Evolutionary conservation across 768 basidiomycete species (phyloP).

Genomic region (Phaffia tasmanica): DNA sequence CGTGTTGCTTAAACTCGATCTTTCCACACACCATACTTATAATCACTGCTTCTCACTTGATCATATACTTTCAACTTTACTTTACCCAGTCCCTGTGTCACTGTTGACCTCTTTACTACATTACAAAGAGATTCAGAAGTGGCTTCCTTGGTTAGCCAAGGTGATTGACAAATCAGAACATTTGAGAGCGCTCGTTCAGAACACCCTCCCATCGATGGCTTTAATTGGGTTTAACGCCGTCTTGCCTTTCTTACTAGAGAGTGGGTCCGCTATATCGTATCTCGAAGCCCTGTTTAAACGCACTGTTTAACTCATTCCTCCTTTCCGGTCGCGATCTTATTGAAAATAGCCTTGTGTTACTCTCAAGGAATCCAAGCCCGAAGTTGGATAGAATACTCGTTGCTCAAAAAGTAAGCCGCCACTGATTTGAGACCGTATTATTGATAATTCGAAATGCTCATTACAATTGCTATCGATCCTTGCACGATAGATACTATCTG

Average conservation of each 20-base stretch:
- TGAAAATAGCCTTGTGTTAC: constrained; percentile 55
- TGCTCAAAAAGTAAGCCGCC: constrained; percentile 68
- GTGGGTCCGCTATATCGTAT: constrained; percentile 39
- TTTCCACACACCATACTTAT: background rate
- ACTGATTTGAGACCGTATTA: background rate
- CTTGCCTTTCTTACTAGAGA: constrained; percentile 79
- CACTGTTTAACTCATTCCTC: no score
- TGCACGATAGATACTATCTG: constrained; percentile 63
- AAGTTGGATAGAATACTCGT: constrained; percentile 85
- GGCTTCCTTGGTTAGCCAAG: constrained; percentile 73
- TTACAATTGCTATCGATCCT: background rate
- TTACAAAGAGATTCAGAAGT: constrained; percentile 85
- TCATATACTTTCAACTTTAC: background rate
- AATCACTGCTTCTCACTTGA: background rate
- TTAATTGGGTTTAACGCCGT: constrained; percentile 81
- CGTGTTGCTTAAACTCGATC: background rate
- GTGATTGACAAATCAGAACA: constrained; percentile 59
- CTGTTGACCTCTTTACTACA: constrained; percentile 76
- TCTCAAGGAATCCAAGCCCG: constrained; percentile 80
- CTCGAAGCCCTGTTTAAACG: background rate
- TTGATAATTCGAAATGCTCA: constrained; percentile 1
- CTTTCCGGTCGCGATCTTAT: constrained; percentile 7
- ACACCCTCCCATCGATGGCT: constrained; percentile 80
- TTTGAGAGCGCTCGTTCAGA: constrained; percentile 72
- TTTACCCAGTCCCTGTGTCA: constrained; percentile 60